Evolutionary conservation across 2,329 filamentous ascomycete species (phyloP).

Genomic region (Cryphonectria carpinicola): DNA sequence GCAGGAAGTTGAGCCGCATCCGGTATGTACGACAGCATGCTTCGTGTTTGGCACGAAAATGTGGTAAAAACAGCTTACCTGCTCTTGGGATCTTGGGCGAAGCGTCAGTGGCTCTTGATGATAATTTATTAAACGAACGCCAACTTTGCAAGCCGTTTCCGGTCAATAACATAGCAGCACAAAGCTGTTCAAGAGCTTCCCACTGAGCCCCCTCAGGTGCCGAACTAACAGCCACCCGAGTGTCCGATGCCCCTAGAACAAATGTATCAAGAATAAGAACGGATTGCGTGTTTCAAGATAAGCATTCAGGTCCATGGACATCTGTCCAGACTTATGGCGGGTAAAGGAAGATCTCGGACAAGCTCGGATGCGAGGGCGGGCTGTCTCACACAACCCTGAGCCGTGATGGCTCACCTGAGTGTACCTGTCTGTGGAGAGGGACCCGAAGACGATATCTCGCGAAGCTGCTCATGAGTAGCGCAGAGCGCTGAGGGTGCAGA

Average conservation of each 20-base stretch:
- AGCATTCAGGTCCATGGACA: not conserved
- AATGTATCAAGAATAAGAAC: not conserved
- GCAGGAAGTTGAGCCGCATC: constrained; percentile 3
- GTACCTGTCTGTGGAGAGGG: not conserved
- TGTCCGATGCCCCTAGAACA: not conserved
- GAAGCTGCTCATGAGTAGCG: not conserved
- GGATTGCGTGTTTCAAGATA: not conserved
- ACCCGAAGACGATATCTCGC: not conserved
- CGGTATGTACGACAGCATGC: not conserved
- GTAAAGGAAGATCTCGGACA: not conserved
- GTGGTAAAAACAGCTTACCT: not conserved
- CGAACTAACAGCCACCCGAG: not conserved
- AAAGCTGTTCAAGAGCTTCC: not conserved
- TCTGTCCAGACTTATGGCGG: not conserved
- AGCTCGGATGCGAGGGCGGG: not conserved
- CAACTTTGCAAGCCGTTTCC: not conserved
- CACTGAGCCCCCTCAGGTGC: not conserved
- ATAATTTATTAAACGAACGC: not conserved
- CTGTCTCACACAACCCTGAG: not conserved
- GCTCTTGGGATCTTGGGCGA: not conserved
- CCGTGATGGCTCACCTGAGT: not conserved
- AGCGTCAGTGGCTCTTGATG: not conserved
- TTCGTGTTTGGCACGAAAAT: not conserved
- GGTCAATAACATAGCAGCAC: not conserved
- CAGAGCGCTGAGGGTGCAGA: not conserved